Base-by-base conservation (phyloP, 805 yeast genomes). In the Nakazawaea siamensis region DNA sequence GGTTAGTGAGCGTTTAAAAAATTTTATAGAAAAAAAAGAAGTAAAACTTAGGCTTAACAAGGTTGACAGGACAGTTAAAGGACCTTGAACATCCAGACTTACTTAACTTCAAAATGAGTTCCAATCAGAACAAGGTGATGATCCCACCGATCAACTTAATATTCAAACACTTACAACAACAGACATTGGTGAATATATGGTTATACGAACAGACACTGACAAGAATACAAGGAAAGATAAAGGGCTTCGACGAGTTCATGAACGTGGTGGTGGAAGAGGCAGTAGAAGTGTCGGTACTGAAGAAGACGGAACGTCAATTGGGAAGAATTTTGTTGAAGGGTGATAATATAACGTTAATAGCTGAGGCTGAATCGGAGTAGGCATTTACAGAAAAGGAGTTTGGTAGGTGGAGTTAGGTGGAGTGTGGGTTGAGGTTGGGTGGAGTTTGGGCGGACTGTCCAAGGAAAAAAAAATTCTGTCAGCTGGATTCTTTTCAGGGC, bases 231-330 rank as follows among this genome's bases (percentile, higher is more conserved):
- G 98, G 98, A 1, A 73, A 69, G 41, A 78, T 92, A 20, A 67
- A 80, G 41, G 99, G 99, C 1, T 90, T 94, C 57, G 99, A 92
- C 57, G 98, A 94, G 61, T 90, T 88, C 51, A 94, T 92, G 98
- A 92, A 92, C 52, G 60, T 73, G 9, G 78, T 73, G 15, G 43
- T 73, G 11, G 79, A 73, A 38, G 77, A 73, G 18, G 78, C 79
- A 1, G 59, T 62, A 12, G 95, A 94, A 47, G 64, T 90, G 5
- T 63, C 68, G 34, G 52, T 52, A n/a, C 69, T 68, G 25, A 75
- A 76, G 1, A 66, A 68, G 33, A 42, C 66, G 1, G 62, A 63
- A 36, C 70, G 73, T 18, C 57, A 60, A n/a, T 50, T 85, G 38
- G 95, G 95, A 1, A 64, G 82, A 39, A 73, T 92, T 17, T 54